Evolutionary conservation across 1,284 basidiomycete species (phyloP).

Genomic region (Jaminaea rosea): DNA sequence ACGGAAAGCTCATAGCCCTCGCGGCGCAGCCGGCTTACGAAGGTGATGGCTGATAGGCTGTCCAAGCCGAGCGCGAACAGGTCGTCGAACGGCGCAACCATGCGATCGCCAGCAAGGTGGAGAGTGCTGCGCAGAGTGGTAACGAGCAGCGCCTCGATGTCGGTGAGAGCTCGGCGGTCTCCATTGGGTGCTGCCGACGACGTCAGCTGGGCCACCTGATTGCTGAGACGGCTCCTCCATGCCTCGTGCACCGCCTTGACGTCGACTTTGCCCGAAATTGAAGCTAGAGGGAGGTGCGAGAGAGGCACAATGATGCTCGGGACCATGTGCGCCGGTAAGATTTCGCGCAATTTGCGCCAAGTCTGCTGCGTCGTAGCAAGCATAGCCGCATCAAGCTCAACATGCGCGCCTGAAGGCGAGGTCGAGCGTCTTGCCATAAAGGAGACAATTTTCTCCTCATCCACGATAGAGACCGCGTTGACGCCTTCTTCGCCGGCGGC

Average conservation of each 20-base stretch:
- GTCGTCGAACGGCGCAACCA: too few species aligned
- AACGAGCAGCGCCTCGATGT: constrained; percentile 8
- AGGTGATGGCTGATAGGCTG: constrained; percentile 31
- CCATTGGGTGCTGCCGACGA: too few species aligned
- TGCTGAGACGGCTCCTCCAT: too few species aligned
- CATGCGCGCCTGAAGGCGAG: too few species aligned
- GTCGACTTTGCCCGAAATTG: constrained; percentile 37
- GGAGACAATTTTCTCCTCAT: not conserved
- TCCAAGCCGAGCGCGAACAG: constrained; percentile 37
- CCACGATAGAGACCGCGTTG: not conserved
- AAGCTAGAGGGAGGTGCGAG: constrained; percentile 22
- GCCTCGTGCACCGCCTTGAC: too few species aligned
- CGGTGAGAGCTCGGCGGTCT: constrained; percentile 13
- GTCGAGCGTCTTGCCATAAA: not conserved
- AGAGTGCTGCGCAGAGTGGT: not conserved
- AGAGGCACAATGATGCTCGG: constrained; percentile 31
- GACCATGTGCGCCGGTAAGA: constrained; percentile 36
- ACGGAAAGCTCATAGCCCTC: constrained; percentile 14
- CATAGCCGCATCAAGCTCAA: too few species aligned
- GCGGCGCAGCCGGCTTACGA: constrained; percentile 23
- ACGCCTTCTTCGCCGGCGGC: not conserved
- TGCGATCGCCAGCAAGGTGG: too few species aligned
- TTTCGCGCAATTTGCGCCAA: not conserved
- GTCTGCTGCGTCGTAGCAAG: not conserved
- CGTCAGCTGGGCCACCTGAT: not conserved